Conservation (phyloP, 192 early-diverging fungal genomes). For the Backusella parvicylindrica region DNA sequence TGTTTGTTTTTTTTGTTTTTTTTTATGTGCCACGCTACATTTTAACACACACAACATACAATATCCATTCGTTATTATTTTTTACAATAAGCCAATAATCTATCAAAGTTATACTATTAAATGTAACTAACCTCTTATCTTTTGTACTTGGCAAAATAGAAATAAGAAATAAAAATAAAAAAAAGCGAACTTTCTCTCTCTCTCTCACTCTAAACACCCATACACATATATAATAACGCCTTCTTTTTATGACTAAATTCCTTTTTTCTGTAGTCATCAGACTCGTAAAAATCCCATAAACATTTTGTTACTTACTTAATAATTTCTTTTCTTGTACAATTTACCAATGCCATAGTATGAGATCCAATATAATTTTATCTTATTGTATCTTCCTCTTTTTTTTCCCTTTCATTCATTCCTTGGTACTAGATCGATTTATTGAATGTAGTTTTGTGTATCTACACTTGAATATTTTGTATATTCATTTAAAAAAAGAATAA, state of each 20-base stretch:
- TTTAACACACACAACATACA: not conserved
- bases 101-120: not conserved
- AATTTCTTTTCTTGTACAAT: not conserved
- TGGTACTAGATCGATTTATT: not conserved
- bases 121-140: not conserved
- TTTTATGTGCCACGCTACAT: not conserved
- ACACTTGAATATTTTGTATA: not conserved
- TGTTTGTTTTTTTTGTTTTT: no score
- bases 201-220: not conserved
- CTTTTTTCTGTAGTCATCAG: not conserved
- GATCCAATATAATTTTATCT: not conserved
- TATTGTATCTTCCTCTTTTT: not conserved
- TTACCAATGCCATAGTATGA: not conserved
- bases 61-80: not conserved
- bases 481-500: not conserved
- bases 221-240: not conserved
- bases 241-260: not conserved
- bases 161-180: no score
- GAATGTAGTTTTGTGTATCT: not conserved
- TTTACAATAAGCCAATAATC: not conserved
- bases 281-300: not conserved
- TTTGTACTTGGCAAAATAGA: not conserved
- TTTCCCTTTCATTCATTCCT: not conserved
- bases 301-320: not conserved
- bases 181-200: not conserved